Evolutionary conservation across 805 yeast genomes (phyloP).

Genomic region (Blastobotrys americana): DNA sequence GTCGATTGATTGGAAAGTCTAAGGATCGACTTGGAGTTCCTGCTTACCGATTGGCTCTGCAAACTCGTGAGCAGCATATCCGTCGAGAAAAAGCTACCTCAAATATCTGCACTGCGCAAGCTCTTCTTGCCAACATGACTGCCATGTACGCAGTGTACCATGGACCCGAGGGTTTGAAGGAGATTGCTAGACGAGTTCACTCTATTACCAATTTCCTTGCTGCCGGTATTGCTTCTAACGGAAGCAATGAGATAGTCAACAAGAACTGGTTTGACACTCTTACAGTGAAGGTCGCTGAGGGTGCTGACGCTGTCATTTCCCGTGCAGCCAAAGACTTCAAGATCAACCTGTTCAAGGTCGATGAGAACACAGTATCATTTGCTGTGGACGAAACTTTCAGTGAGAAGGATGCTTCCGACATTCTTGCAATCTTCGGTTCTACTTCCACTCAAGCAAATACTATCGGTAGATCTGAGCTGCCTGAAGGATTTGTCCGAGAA

Average conservation of each 20-base stretch:
- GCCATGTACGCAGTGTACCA: constrained; percentile 96
- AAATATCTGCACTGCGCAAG: constrained; percentile 97
- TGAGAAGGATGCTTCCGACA: constrained; percentile 47
- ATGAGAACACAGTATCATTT: constrained; percentile 56
- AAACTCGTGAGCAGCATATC: constrained; percentile 97
- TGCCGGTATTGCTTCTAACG: constrained; percentile 37
- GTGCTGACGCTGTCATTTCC: constrained; percentile 50
- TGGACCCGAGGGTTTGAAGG: constrained; percentile 78
- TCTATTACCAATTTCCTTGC: constrained; percentile 72
- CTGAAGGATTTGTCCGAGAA: constrained; percentile 26
- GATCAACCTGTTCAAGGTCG: constrained; percentile 69
- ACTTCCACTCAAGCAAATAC: constrained; percentile 16
- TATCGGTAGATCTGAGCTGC: constrained; percentile 38
- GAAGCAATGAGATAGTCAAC: constrained; percentile 48
- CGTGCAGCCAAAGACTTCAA: constrained; percentile 54
- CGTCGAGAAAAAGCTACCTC: constrained; percentile 97
- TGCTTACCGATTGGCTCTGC: constrained; percentile 90
- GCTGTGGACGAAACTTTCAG: constrained; percentile 87
- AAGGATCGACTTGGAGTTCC: constrained; percentile 84
- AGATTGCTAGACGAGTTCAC: constrained; percentile 70
- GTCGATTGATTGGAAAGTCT: constrained; percentile 88
- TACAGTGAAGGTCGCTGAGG: constrained; percentile 46
- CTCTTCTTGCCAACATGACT: constrained; percentile 88
- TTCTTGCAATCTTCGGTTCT: constrained; percentile 55
- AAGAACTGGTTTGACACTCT: constrained; percentile 80